Conservation (phyloP, 345 rosid species). For the Pistacia atlantica region DNA sequence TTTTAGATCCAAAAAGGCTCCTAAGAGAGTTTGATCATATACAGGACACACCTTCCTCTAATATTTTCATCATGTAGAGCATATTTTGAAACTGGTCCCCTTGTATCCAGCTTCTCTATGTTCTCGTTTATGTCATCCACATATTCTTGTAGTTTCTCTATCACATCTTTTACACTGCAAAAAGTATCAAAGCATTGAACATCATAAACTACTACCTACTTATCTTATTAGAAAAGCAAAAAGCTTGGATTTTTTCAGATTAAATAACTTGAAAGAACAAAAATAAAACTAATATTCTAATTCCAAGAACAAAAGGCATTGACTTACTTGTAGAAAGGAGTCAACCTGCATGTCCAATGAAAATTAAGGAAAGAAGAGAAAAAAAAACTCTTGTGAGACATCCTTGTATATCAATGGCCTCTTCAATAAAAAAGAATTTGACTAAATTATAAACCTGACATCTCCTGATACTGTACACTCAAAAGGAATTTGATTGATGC, state of each 20-base stretch:
- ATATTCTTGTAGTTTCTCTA: constrained; percentile 71
- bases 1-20: not conserved
- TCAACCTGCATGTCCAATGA: constrained; percentile 59
- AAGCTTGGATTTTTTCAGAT: not conserved
- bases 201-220: constrained; percentile 19
- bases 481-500: constrained; percentile 95
- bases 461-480: constrained; percentile 89
- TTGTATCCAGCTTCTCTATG: constrained; percentile 60
- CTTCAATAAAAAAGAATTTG: not conserved
- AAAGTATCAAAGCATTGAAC: constrained; percentile 15
- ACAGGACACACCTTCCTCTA: constrained; percentile 68
- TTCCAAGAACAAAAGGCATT: constrained; percentile 13
- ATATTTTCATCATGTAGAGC: constrained; percentile 75
- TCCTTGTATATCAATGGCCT: constrained; percentile 1
- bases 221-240: not conserved
- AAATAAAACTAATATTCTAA: not conserved
- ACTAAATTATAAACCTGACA: constrained; percentile 64
- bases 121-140: constrained; percentile 82
- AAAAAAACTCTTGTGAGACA: constrained; percentile 17
- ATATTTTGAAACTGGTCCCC: constrained; percentile 93
- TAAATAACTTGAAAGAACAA: not conserved
- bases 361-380: constrained; percentile 5
- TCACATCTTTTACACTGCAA: constrained; percentile 69
- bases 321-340: constrained; percentile 95
- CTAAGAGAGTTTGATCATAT: not conserved